Evolutionary conservation across 306 rosid genomes (phyloP).

Genomic region (Acacia melanoxylon): DNA sequence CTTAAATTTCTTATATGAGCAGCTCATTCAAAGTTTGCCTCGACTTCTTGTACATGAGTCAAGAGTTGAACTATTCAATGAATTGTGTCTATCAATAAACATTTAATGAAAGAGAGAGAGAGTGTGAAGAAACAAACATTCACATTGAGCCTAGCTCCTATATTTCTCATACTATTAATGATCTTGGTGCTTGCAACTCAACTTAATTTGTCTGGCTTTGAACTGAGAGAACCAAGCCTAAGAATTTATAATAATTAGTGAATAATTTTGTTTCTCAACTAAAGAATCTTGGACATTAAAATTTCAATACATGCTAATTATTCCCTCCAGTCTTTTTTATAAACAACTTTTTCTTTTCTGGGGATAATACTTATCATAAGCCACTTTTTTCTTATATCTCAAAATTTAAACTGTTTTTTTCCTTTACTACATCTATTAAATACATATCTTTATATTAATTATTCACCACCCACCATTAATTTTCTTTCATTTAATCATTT

Average conservation of each 20-base stretch:
- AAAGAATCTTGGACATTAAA: not conserved
- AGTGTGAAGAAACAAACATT: constrained; percentile 30
- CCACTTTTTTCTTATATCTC: too few relatives aligned
- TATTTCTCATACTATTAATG: not conserved
- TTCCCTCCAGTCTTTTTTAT: too few relatives aligned
- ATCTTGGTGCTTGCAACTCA: not conserved
- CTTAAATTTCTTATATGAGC: not conserved
- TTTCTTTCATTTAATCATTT: too few relatives aligned
- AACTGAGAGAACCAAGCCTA: not conserved
- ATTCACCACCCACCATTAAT: too few relatives aligned
- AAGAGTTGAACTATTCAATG: constrained; percentile 28
- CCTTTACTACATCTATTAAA: too few relatives aligned
- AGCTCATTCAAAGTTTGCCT: constrained; percentile 23
- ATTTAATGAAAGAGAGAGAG: not conserved
- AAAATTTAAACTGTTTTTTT: too few relatives aligned
- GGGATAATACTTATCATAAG: too few relatives aligned
- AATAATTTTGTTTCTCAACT: not conserved
- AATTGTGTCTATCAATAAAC: constrained; percentile 28
- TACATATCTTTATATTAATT: too few relatives aligned
- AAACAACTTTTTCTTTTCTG: too few relatives aligned
- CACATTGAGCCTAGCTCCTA: constrained; percentile 23
- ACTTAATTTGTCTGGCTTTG: not conserved
- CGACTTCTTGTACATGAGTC: constrained; percentile 2
- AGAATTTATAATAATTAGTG: not conserved
- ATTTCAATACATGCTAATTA: not conserved